Percentiles rank a stretch among this genome's conserved stretches.
phyloP scores from a whole-genome alignment of 306 rosid species.

The Cucurbita ficifolia region DNA sequence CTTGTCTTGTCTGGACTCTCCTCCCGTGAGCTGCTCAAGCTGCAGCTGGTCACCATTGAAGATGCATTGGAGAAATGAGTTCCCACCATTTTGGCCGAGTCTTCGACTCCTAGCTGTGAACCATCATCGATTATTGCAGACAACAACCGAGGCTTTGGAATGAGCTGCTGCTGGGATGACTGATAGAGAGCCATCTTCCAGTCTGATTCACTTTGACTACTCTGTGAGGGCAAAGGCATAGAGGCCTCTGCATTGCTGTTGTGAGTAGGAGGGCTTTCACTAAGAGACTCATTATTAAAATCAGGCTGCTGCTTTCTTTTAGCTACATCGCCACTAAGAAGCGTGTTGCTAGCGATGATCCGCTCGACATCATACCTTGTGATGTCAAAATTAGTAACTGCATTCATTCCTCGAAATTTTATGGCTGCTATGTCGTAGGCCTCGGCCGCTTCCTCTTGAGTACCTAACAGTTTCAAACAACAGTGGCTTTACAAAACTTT shows the following conservation, averaged over 20 bases:
- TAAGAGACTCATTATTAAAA: slow-evolving; percentile 19
- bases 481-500: slow-evolving; percentile 2
- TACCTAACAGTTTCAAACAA: slow-evolving; percentile 31
- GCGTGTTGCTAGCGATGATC: slow-evolving; percentile 63
- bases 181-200: slow-evolving; percentile 47
- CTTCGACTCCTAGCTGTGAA: background rate
- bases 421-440: slow-evolving; percentile 89
- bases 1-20: slow-evolving; percentile 59
- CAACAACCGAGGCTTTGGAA: background rate
- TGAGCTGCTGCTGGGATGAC: slow-evolving; percentile 30
- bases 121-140: background rate
- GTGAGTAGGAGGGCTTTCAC: slow-evolving; percentile 6
- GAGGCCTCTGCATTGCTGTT: background rate
- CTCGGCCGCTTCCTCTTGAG: slow-evolving; percentile 96
- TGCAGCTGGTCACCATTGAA: slow-evolving; percentile 56
- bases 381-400: slow-evolving; percentile 78
- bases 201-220: slow-evolving; percentile 27
- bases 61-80: slow-evolving; percentile 52
- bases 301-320: slow-evolving; percentile 21
- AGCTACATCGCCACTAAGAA: slow-evolving; percentile 61
- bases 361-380: slow-evolving; percentile 75
- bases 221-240: slow-evolving; percentile 17
- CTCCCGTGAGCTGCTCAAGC: slow-evolving; percentile 24
- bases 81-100: slow-evolving; percentile 23
- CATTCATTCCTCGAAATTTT: slow-evolving; percentile 67